phyloP scores from a whole-genome alignment of 75 land plant species.

The Cunninghamia lanceolata region DNA sequence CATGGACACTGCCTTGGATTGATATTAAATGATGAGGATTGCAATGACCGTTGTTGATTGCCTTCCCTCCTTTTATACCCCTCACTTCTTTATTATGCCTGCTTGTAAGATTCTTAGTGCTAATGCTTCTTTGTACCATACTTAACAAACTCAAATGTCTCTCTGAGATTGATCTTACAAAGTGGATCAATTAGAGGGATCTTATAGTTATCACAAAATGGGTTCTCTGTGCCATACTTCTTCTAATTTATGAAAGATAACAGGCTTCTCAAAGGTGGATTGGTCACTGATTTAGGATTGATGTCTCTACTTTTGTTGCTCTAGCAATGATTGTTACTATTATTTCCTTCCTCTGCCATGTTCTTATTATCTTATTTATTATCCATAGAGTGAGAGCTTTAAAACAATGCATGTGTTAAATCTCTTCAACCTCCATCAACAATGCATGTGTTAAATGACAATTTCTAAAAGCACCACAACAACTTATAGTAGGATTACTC shows the following conservation, averaged over 20 bases:
- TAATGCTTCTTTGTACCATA: too few relatives aligned
- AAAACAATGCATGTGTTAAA: neutral
- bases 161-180: slow-evolving; percentile 59
- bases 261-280: slow-evolving; percentile 1
- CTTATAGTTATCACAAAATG: slow-evolving; percentile 31
- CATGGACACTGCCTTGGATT: too few relatives aligned
- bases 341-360: neutral
- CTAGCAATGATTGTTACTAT: neutral
- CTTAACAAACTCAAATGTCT: slow-evolving; percentile 59
- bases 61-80: too few relatives aligned
- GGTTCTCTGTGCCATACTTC: slow-evolving; percentile 16
- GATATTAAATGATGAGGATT: too few relatives aligned
- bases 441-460: too few relatives aligned
- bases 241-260: neutral
- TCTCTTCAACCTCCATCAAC: neutral
- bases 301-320: neutral
- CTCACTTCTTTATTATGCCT: too few relatives aligned
- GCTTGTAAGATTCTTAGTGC: too few relatives aligned
- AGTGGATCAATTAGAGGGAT: slow-evolving; percentile 35
- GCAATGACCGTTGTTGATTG: too few relatives aligned
- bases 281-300: slow-evolving; percentile 6
- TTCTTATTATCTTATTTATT: too few relatives aligned
- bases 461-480: too few relatives aligned
- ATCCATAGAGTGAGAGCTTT: neutral
- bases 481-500: neutral